phyloP scores from a whole-genome alignment of 1,139 yeast species.

The Scheffersomyces titani region DNA sequence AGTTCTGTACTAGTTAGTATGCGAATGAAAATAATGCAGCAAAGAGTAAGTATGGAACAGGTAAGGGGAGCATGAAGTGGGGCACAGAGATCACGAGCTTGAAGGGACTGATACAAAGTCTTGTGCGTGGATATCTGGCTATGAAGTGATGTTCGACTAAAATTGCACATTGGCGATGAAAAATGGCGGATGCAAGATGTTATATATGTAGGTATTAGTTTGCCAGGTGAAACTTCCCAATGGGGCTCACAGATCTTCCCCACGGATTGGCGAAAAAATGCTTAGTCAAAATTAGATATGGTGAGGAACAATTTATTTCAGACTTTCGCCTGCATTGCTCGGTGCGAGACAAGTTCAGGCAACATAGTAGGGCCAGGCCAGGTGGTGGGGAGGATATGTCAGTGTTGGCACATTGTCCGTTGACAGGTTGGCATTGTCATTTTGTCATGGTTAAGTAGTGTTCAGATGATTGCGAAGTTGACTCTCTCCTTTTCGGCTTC shows the following conservation, averaged over 20 bases:
- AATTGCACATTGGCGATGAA: not conserved
- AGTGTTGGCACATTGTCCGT: not conserved
- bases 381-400: not conserved
- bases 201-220: not conserved
- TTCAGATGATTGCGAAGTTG: not conserved
- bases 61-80: no score
- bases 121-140: not conserved
- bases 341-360: not conserved
- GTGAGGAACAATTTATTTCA: not conserved
- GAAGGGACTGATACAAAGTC: not conserved
- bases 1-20: conserved; percentile 9
- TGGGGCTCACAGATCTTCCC: not conserved
- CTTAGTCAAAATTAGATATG: no score
- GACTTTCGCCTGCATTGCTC: not conserved
- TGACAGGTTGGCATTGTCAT: not conserved
- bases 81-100: no score
- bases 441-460: not conserved
- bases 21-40: not conserved
- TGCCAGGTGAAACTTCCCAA: not conserved
- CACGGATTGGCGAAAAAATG: not conserved
- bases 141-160: not conserved
- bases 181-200: not conserved
- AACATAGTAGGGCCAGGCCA: not conserved
- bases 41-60: no score
- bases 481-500: no score